phyloP scores from a whole-genome alignment of 495 filamentous ascomycete species.

The Hypoxylon lienhwacheense region DNA sequence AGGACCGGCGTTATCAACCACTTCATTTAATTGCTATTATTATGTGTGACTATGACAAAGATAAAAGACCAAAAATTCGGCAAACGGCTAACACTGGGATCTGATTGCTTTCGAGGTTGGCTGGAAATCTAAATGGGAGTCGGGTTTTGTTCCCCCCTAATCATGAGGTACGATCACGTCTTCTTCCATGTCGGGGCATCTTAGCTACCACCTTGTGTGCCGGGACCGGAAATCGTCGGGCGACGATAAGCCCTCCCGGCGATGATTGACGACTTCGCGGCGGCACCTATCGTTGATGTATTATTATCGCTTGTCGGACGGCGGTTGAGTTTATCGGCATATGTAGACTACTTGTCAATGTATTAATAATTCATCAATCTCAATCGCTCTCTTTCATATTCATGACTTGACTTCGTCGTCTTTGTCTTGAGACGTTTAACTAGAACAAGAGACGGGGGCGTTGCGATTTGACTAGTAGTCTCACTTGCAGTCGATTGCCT shows the following conservation, averaged over 20 bases:
- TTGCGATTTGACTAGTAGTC: no score
- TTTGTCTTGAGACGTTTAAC: no score
- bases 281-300: constrained; percentile 19
- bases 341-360: constrained; percentile 22
- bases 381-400: not conserved
- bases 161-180: constrained; percentile 17
- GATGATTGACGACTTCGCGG: constrained; percentile 5
- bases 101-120: constrained; percentile 5
- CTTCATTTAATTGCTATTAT: constrained; percentile 29
- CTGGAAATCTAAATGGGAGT: constrained; percentile 10
- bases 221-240: constrained; percentile 4
- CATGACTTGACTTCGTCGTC: not conserved
- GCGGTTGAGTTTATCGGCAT: constrained; percentile 15
- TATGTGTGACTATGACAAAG: constrained; percentile 28
- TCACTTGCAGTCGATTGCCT: no score
- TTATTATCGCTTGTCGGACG: constrained; percentile 20
- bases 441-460: no score
- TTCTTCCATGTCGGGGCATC: constrained; percentile 19
- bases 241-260: constrained; percentile 12
- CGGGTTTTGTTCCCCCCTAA: no score
- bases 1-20: not conserved
- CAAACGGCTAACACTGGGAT: no score
- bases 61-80: constrained; percentile 4
- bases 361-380: constrained; percentile 11
- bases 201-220: constrained; percentile 18